Base-by-base conservation (phyloP, 2,329 filamentous ascomycete species). In the Cercospora citrullina region DNA sequence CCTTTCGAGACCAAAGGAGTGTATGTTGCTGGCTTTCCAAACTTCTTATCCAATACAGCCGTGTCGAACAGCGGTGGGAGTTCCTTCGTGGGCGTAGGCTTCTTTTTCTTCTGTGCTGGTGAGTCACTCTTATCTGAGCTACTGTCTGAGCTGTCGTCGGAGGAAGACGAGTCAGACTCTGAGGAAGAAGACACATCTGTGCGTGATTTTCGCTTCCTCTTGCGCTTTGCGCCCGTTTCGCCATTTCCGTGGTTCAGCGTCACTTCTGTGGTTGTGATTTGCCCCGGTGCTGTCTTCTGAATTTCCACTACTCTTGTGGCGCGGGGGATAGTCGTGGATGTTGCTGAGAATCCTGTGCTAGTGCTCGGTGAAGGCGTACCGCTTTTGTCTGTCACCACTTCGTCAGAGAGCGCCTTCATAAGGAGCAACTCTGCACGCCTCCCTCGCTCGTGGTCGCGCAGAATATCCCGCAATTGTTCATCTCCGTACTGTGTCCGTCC, bases 401-500 rank as follows among this genome's bases (percentile, higher is more conserved):
- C 68, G n/a, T 51, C 60, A 23, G 63, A 39, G 8, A 70, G 60
- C 26, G 60, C 68, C 30, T 63, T 57, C 5, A 23, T 36, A 5
- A 70, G 48, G 3, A 68, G 23, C 4, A 45, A 39, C 33, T 68
- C 60, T 16, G 68, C 68, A 7, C 68, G 66, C 36, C 51, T 64
- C n/a, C 68, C 68, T 51, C 58, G 30, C 31, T 68, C 55, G 36
- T 53, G 48, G 33, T 67, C 51, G 9, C 64, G 63, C 39, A 63
- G 14, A 9, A 70, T 66, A 12, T 66, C 66, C 12, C 60, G 62
- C 7, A 70, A 61, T 39, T 70, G 61, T 55, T 68, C 60, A 39
- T 70, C 68, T 12, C 60, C 53, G 36, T 68, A 68, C n/a, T 70
- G 63, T 2, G 63, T 62, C 31, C 68, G 39, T 4, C 66, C 68